Evolutionary conservation across 257 asterid genomes (phyloP), one percentile per base, ranked within the genome.

Genomic region (Lantana camara): DNA sequence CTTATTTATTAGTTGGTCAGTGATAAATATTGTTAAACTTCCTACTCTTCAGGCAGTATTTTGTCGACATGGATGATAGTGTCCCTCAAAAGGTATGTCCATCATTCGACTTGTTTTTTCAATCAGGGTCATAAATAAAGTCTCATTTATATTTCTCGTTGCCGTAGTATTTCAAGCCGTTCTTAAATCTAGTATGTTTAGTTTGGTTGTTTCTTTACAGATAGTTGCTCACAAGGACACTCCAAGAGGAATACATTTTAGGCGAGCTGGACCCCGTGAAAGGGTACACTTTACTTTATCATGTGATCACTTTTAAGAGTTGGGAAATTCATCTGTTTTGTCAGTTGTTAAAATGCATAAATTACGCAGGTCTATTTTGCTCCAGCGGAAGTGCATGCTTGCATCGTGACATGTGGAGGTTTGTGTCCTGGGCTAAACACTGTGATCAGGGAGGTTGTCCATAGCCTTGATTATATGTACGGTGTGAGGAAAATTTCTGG

Each of bases 401-500:
- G 90, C 66, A 83, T 85, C 40, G 94, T 85, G 77, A 85, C 90
- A 46, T 85, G 94, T 71, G 94, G 94, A 53, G 94, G 90, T 55
- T 75, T 85, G 60, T 85, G 94, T 68, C 94, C 94, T 2, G 94
- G 94, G 23, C 75, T 85, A 53, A 83, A 85, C 80, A 85, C 94
- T 0, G 94, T 85, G 69, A 85, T 83, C 77, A 77, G 94, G 80
- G 94, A 85, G 73, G 80, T 85, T 58, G 94, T 82, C 17, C 84
- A 80, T 55, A 80, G 94, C 74, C 87, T 85, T 60, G 83, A 80
- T 67, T 76, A 73, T 73, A 77, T 83, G 85, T 83, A 85, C 79
- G 94, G 90, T 13, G 88, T 80, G 47, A 60, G 15, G 68, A 68
- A 73, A 61, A 88, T 85, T 70, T 73, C 74, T 16, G 94, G 94